These are phyloP conservation scores for Selaginella tamariscina DNA, from an alignment of 75 land plant genomes.

Conservation along the genomic window DNA sequence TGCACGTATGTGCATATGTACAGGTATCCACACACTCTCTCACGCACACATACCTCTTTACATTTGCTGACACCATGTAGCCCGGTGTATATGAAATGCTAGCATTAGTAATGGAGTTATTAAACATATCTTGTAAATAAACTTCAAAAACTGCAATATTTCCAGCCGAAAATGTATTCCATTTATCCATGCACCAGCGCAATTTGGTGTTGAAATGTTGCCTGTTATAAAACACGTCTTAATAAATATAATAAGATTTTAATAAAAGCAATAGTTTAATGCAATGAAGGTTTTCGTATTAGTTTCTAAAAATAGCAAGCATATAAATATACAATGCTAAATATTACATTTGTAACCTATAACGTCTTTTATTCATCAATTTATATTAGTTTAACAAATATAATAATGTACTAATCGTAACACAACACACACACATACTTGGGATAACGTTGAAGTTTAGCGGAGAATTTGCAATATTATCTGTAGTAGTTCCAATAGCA, in stretches of 20 bases:
- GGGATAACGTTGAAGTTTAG: neutral
- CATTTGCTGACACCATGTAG: neutral
- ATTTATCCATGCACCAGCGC: neutral
- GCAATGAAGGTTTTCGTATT: no score
- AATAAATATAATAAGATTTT: neutral
- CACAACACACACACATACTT: no score
- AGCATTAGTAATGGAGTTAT: neutral
- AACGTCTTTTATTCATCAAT: no score
- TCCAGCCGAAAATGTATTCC: neutral
- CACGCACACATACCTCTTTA: neutral
- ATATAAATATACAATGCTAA: no score
- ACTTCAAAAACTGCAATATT: neutral
- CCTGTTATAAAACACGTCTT: neutral
- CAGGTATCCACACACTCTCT: no score
- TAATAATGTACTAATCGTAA: no score
- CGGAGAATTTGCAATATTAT: neutral
- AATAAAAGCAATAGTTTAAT: neutral
- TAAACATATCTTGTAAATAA: neutral
- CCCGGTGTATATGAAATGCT: neutral
- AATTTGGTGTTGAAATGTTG: neutral
- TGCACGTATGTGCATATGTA: no score
- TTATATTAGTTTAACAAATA: no score
- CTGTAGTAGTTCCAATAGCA: neutral
- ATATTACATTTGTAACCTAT: no score
- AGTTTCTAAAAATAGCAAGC: no score